These are phyloP conservation scores for Moricandia moricandioides DNA, from an alignment of 345 rosid genomes.

Conservation along the genomic window DNA sequence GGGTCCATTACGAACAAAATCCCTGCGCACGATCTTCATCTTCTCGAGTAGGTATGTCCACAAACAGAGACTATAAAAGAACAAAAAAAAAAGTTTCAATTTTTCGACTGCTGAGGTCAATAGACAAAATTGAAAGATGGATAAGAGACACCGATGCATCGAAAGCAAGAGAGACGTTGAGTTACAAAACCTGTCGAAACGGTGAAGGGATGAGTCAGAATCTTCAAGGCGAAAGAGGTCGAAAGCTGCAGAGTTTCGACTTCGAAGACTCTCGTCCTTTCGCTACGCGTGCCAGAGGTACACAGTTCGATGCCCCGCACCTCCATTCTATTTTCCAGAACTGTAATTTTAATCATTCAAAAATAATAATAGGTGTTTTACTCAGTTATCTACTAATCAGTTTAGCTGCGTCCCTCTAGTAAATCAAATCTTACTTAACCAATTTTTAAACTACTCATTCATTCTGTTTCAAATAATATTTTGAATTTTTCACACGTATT, in stretches of 20 bases:
- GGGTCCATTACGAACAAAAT: conserved; percentile 56
- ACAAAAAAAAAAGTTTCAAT: not conserved
- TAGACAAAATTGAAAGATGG: not conserved
- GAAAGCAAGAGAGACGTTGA: not conserved
- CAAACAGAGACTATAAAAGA: conserved; percentile 5
- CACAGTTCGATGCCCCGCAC: not conserved
- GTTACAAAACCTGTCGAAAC: conserved; percentile 4
- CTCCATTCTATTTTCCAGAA: not conserved
- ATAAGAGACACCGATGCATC: not conserved
- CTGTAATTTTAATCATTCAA: not conserved
- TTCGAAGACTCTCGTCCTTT: not conserved
- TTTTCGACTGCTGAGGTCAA: not conserved
- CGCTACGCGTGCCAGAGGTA: not conserved
- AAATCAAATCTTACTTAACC: too few relatives aligned
- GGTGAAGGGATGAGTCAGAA: not conserved
- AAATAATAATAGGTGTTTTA: too few relatives aligned
- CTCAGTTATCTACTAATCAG: too few relatives aligned
- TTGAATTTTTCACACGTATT: too few relatives aligned
- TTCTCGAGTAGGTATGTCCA: not conserved
- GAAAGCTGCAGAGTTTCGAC: conserved; percentile 1
- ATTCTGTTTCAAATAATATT: too few relatives aligned
- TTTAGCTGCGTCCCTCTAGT: too few relatives aligned
- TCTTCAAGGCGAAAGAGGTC: not conserved
- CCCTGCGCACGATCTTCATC: conserved; percentile 64
- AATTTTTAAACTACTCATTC: too few relatives aligned